Evolutionary conservation across 2,329 filamentous ascomycete genomes (phyloP).

Genomic region (Xylariales sp.): DNA sequence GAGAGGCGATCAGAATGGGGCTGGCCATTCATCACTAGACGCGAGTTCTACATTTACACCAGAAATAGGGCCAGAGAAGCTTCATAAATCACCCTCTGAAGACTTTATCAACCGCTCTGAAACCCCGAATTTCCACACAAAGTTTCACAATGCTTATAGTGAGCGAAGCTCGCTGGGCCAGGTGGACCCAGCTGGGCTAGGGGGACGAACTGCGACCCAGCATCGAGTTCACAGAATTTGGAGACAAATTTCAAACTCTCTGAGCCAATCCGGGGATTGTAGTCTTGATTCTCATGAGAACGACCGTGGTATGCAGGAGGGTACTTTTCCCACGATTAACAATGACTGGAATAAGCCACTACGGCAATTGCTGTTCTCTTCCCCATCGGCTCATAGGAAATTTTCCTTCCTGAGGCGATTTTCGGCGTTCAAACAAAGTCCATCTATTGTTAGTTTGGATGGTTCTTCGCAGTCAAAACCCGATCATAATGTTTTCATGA

Average conservation of each 20-base stretch:
- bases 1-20: too few relatives aligned
- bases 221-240: constrained; percentile 13
- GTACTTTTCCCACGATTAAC: constrained; percentile 5
- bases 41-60: too few relatives aligned
- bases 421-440: too few relatives aligned
- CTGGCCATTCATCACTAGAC: too few relatives aligned
- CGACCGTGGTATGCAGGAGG: too few relatives aligned
- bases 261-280: constrained; percentile 17
- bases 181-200: too few relatives aligned
- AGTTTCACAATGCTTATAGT: constrained; percentile 7
- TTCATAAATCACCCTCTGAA: constrained; percentile 24
- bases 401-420: constrained; percentile 4
- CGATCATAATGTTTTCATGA: background rate
- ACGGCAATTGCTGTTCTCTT: constrained; percentile 1
- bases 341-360: background rate
- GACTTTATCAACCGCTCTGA: constrained; percentile 24
- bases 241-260: constrained; percentile 23
- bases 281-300: constrained; percentile 1
- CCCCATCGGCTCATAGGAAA: constrained; percentile 6
- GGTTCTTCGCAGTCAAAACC: constrained; percentile 4
- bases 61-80: too few relatives aligned
- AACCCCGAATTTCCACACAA: constrained; percentile 12
- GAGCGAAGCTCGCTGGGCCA: too few relatives aligned
- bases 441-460: too few relatives aligned
- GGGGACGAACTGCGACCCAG: too few relatives aligned